Conservation (phyloP, 139 green algal species). For the Coccomyxa sp. region DNA sequence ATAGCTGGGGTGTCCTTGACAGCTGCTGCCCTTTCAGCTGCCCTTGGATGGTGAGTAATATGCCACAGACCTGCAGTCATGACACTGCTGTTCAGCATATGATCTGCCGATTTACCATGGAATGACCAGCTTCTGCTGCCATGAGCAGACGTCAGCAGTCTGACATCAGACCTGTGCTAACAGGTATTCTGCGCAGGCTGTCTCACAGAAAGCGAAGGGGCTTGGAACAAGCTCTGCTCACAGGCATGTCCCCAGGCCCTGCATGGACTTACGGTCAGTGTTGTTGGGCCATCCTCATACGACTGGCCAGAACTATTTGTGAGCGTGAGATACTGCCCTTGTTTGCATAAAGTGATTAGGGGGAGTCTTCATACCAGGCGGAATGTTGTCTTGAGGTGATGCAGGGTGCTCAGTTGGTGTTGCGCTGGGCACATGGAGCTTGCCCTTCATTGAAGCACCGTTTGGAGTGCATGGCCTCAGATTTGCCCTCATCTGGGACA, state of each 20-base stretch:
- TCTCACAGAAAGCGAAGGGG: neutral
- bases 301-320: too few species aligned
- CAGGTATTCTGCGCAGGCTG: neutral
- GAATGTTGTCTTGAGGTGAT: neutral
- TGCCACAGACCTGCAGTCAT: too few species aligned
- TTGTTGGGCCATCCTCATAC: too few species aligned
- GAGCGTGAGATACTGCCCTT: too few species aligned
- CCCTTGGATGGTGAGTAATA: slow-evolving; percentile 6
- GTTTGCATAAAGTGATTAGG: too few species aligned
- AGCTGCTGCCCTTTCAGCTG: neutral
- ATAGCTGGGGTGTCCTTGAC: neutral
- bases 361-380: too few species aligned
- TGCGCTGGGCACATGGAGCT: slow-evolving; percentile 6
- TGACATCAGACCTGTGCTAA: neutral
- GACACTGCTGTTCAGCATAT: too few species aligned
- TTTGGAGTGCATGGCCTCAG: slow-evolving; percentile 27
- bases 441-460: slow-evolving; percentile 18
- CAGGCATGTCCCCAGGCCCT: neutral
- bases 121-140: too few species aligned
- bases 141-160: neutral
- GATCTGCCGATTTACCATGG: too few species aligned
- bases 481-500: slow-evolving; percentile 22
- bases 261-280: too few species aligned
- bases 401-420: slow-evolving; percentile 23
- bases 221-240: neutral